Conservation (phyloP, 306 rosid genomes). For the Rosa multiflora region DNA sequence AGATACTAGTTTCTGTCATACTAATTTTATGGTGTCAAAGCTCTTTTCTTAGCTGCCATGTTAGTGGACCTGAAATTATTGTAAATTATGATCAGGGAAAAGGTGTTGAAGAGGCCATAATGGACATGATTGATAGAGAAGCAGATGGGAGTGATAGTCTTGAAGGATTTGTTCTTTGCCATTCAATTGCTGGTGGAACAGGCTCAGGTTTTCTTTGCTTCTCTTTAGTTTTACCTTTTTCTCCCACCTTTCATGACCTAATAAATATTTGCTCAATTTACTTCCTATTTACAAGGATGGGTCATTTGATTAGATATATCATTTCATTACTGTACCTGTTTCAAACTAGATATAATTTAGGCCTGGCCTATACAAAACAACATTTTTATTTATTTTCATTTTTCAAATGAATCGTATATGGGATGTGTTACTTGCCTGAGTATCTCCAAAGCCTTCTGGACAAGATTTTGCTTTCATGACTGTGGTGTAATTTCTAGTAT, state of each 20-base stretch:
- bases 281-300: background rate
- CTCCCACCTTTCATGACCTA: background rate
- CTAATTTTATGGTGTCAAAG: background rate
- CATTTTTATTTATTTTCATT: background rate
- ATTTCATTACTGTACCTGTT: background rate
- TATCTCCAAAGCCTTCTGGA: background rate
- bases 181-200: slow-evolving; percentile 98
- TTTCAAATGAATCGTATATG: background rate
- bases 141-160: slow-evolving; percentile 99
- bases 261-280: background rate
- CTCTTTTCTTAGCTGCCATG: background rate
- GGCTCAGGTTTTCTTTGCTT: slow-evolving; percentile 75
- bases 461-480: background rate
- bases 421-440: background rate
- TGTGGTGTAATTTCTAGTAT: background rate
- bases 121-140: slow-evolving; percentile 99
- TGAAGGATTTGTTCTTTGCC: slow-evolving; percentile 98
- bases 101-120: slow-evolving; percentile 97
- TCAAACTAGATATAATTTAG: background rate
- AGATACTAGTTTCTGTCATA: slow-evolving; percentile 7
- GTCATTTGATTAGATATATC: background rate
- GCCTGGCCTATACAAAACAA: background rate
- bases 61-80: slow-evolving; percentile 1
- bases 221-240: slow-evolving; percentile 1
- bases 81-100: slow-evolving; percentile 67